Evolutionary conservation across 140 eudicot genomes (phyloP).

Genomic region (Ambrosia hybrid): DNA sequence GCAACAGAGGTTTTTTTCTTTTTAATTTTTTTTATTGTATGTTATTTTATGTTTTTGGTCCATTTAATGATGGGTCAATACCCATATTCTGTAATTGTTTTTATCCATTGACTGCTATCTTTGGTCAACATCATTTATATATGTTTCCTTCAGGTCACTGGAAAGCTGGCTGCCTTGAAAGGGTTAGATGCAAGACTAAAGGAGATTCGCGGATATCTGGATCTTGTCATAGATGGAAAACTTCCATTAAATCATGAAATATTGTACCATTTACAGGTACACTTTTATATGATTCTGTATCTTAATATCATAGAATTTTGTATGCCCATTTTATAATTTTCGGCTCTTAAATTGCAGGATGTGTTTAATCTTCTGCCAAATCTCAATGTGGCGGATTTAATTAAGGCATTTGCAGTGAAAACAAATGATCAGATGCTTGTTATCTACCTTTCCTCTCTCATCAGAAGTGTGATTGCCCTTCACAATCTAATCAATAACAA

Average conservation of each 20-base stretch:
- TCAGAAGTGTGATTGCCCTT: conserved; percentile 94
- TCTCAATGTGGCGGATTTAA: conserved; percentile 77
- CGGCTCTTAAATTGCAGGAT: conserved; percentile 49
- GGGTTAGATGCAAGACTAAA: conserved; percentile 87
- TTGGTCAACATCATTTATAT: neutral
- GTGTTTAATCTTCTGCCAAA: conserved; percentile 92
- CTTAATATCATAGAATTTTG: neutral
- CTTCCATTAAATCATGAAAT: conserved; percentile 93
- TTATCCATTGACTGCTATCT: neutral
- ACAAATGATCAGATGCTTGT: conserved; percentile 98
- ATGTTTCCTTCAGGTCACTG: conserved; percentile 64
- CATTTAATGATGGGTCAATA: neutral
- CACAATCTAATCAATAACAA: conserved; percentile 96
- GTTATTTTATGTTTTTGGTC: neutral
- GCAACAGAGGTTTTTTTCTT: conserved; percentile 75
- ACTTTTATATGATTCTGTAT: neutral
- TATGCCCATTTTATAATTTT: neutral
- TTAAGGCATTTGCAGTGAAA: conserved; percentile 93
- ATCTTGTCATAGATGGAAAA: conserved; percentile 82
- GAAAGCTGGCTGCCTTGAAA: conserved; percentile 89
- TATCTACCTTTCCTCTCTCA: conserved; percentile 83
- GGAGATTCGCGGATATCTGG: conserved; percentile 92
- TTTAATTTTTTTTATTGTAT: neutral
- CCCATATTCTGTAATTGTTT: too few relatives aligned
- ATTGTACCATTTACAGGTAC: conserved; percentile 87